These are phyloP conservation scores for Letharia lupina DNA, from an alignment of 495 filamentous ascomycete species.

Conservation along the genomic window DNA sequence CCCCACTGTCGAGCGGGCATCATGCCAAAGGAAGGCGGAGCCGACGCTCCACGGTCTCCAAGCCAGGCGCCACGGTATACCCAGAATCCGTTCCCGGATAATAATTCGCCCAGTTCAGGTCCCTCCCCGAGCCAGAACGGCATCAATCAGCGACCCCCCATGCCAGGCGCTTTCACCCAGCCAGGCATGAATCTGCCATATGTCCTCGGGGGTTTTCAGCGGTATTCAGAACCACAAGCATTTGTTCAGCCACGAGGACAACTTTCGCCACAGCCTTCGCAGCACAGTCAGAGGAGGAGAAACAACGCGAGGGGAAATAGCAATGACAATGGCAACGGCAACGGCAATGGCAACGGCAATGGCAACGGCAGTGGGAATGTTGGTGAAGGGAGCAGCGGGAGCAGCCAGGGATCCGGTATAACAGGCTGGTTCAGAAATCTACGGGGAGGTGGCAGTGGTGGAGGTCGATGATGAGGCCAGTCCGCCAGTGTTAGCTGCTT, in stretches of 20 bases:
- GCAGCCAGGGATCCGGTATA: constrained; percentile 13
- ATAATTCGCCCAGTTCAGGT: not conserved
- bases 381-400: constrained; percentile 20
- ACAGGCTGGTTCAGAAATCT: constrained; percentile 23
- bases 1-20: constrained; percentile 80
- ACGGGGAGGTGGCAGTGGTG: constrained; percentile 10
- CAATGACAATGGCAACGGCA: not conserved
- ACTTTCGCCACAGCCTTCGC: constrained; percentile 9
- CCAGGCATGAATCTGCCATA: constrained; percentile 23
- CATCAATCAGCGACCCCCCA: constrained; percentile 9
- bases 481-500: not conserved
- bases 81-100: constrained; percentile 13
- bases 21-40: constrained; percentile 27
- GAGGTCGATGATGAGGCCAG: constrained; percentile 11
- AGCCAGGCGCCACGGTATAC: constrained; percentile 21
- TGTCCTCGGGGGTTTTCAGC: constrained; percentile 19
- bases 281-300: constrained; percentile 10
- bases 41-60: constrained; percentile 17
- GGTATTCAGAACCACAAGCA: constrained; percentile 18
- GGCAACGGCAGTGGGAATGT: constrained; percentile 12
- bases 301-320: constrained; percentile 11
- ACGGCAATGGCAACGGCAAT: not conserved
- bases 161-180: constrained; percentile 19
- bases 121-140: not conserved
- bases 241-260: constrained; percentile 12